Evolutionary conservation across 208 protist genomes (phyloP), one percentile per base, ranked within the genome.

Genomic region (Acanthamoeba healyi): DNA sequence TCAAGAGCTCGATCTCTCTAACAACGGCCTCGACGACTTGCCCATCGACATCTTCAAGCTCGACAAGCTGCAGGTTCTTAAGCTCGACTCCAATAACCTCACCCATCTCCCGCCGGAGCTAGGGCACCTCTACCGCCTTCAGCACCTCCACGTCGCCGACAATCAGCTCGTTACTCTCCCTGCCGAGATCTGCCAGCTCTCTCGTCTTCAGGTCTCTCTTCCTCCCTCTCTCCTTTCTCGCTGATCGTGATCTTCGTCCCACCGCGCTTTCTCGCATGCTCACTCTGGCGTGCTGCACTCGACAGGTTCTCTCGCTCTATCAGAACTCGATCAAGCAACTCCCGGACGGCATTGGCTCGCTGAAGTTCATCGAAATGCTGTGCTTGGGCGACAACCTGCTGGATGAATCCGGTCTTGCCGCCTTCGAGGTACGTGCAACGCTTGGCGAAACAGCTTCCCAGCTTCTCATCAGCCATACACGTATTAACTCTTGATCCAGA

Each of bases 351-450:
- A 24, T 93, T 15, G 46, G 65, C 44, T 19, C 65, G 46, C 61
- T 93, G 44, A 77, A 82, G 32, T 36, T 63, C 40, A n/a, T 93
- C 24, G 89, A 93, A 40, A 82, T 9, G 24, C 12, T 93, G 3
- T 82, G 49, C 19, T 58, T 93, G 89, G 89, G 89, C 42, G 89
- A 93, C 40, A 93, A 93, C 32, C 40, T 93, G 17, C 36, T 93
- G n/a, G 89, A 93, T 14, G 89, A 93, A 36, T 26, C 26, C 29
- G 89, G 89, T 10, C 26, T 77, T 15, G 38, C 42, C 17, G 65
- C 65, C 54, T 22, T 93, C 29, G 32, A 32, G 32, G 61, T 61
- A 6, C 54, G 12, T 49, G 44, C 4, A 49, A 49, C n/a, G n/a
- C n/a, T n/a, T n/a, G n/a, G n/a, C n/a, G n/a, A n/a, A n/a, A n/a